Percentiles rank a stretch among this genome's conserved stretches.
Evolutionary conservation across 306 rosid species (phyloP).

Genomic region (Quercus gilva): DNA sequence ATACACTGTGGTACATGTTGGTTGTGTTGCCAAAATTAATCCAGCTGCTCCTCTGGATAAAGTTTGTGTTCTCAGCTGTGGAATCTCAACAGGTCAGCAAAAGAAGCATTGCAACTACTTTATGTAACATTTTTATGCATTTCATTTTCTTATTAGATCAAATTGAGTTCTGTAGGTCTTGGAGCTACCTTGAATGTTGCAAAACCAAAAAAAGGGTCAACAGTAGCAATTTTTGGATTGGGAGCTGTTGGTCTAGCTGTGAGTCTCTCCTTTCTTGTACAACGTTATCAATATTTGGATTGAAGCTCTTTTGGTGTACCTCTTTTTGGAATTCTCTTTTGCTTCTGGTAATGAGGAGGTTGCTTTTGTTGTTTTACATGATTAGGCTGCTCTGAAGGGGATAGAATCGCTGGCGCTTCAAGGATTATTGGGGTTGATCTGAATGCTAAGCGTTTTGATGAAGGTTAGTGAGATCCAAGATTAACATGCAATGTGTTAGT

Average conservation of each 20-base stretch:
- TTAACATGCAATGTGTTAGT: not conserved
- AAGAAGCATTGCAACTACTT: not conserved
- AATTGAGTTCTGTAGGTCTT: conserved; percentile 41
- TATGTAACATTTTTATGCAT: too few relatives aligned
- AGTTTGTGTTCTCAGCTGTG: conserved; percentile 90
- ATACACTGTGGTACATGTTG: conserved; percentile 71
- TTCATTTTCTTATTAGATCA: not conserved
- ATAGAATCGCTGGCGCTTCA: conserved; percentile 69
- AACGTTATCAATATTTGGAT: too few relatives aligned
- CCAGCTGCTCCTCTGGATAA: conserved; percentile 86
- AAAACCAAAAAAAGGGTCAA: conserved; percentile 66
- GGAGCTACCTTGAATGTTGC: conserved; percentile 91
- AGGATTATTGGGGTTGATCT: conserved; percentile 84
- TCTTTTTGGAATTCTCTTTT: not conserved
- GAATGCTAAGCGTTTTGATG: conserved; percentile 61
- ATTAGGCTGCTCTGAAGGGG: conserved; percentile 84
- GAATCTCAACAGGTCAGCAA: conserved; percentile 70
- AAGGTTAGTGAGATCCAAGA: conserved; percentile 30
- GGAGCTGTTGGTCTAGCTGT: conserved; percentile 97
- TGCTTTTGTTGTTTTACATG: not conserved
- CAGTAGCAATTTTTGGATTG: conserved; percentile 78
- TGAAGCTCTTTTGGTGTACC: not conserved
- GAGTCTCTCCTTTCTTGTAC: conserved; percentile 22
- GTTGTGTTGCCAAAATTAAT: conserved; percentile 79
- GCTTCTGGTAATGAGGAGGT: not conserved